Conservation (phyloP, 2,329 filamentous ascomycete species). For the Hirsutella thompsonii region DNA sequence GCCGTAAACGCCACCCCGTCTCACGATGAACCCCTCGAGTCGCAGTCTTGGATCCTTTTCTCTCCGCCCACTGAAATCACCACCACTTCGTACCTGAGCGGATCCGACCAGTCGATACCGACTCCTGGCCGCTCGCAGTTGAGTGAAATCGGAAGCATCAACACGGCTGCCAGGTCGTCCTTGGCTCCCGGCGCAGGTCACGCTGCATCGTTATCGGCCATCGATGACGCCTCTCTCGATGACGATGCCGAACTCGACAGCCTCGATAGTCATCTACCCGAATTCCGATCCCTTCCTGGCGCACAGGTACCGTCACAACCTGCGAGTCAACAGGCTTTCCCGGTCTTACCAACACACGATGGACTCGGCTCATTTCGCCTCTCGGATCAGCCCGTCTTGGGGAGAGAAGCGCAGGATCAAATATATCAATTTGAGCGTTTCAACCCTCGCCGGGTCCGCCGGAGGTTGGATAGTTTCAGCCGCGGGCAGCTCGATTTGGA, state of each 20-base stretch:
- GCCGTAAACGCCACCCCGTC: conserved; percentile 8
- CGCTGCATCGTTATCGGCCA: conserved; percentile 23
- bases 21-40: conserved; percentile 44
- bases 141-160: conserved; percentile 71
- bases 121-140: conserved; percentile 57
- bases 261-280: conserved; percentile 80
- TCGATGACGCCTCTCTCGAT: conserved; percentile 29
- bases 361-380: conserved; percentile 76
- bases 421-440: conserved; percentile 81
- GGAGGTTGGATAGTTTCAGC: conserved; percentile 39
- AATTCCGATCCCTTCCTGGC: conserved; percentile 56
- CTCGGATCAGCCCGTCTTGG: conserved; percentile 36
- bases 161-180: conserved; percentile 52
- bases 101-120: conserved; percentile 51
- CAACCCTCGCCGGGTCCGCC: conserved; percentile 56
- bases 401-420: conserved; percentile 59
- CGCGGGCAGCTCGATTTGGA: conserved; percentile 37
- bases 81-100: conserved; percentile 55
- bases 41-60: conserved; percentile 95
- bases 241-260: conserved; percentile 81
- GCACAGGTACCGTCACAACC: conserved; percentile 11
- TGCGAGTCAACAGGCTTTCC: conserved; percentile 34
- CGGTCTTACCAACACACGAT: conserved; percentile 83
- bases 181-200: conserved; percentile 30
- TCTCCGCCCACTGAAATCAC: conserved; percentile 55